Evolutionary conservation across 2,329 filamentous ascomycete species (phyloP).

Genomic region (Graphiopsis chlorocephala): DNA sequence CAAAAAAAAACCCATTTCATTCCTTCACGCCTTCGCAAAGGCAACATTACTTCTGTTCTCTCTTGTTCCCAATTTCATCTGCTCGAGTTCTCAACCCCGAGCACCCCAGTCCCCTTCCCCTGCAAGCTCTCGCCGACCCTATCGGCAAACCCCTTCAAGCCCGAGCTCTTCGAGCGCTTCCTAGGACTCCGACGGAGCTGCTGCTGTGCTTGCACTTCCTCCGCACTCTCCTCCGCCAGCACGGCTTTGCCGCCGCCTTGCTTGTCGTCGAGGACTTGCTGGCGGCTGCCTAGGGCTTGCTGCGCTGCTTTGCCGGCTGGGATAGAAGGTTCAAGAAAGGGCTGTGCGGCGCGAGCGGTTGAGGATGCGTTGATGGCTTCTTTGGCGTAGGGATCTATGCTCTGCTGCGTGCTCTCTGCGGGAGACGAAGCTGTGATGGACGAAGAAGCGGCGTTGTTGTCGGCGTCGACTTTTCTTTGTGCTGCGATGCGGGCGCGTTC

Average conservation of each 20-base stretch:
- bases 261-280: constrained; percentile 41
- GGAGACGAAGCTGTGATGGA: constrained; percentile 19
- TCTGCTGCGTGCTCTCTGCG: constrained; percentile 19
- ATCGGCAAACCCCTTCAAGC: constrained; percentile 44
- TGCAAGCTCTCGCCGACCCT: constrained; percentile 47
- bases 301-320: constrained; percentile 38
- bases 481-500: constrained; percentile 55
- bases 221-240: constrained; percentile 39
- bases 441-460: constrained; percentile 35
- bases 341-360: constrained; percentile 23
- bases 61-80: neutral
- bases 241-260: constrained; percentile 37
- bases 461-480: constrained; percentile 55
- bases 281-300: constrained; percentile 40
- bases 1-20: too few species aligned
- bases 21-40: constrained; percentile 1
- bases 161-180: constrained; percentile 34
- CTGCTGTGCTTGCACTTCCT: constrained; percentile 35
- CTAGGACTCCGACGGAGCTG: constrained; percentile 39
- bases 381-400: constrained; percentile 27
- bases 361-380: constrained; percentile 24
- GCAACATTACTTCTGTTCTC: neutral
- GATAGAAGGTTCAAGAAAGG: constrained; percentile 24
- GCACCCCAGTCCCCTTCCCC: constrained; percentile 44
- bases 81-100: constrained; percentile 40